Conservation (phyloP, 2,329 filamentous ascomycete species). For the Ceratocystis albifundus region DNA sequence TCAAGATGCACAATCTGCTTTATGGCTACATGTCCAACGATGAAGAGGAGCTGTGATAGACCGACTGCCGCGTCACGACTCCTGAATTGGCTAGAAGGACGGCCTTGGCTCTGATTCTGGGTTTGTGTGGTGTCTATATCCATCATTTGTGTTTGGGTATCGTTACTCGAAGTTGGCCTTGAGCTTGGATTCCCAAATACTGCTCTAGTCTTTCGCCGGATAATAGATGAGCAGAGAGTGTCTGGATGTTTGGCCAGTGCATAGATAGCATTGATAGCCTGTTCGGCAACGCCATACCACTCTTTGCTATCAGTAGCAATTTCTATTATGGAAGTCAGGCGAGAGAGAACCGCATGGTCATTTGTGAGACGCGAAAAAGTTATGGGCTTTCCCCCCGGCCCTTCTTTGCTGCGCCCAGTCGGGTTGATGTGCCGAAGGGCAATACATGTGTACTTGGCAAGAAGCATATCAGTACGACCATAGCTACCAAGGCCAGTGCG, state of each 20-base stretch:
- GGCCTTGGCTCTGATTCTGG: slow-evolving; percentile 28
- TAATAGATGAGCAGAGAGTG: slow-evolving; percentile 78
- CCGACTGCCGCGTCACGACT: slow-evolving; percentile 55
- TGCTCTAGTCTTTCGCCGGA: slow-evolving; percentile 71
- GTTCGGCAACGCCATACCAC: slow-evolving; percentile 91
- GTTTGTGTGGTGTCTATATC: slow-evolving; percentile 25
- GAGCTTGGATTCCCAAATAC: slow-evolving; percentile 50
- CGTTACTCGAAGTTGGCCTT: slow-evolving; percentile 29
- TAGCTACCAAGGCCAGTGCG: slow-evolving; percentile 74
- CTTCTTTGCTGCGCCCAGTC: slow-evolving; percentile 51
- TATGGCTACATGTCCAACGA: slow-evolving; percentile 91
- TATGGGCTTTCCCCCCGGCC: slow-evolving; percentile 54
- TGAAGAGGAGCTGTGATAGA: slow-evolving; percentile 83
- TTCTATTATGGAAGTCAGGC: slow-evolving; percentile 74
- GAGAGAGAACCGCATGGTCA: slow-evolving; percentile 74
- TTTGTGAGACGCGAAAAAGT: slow-evolving; percentile 73
- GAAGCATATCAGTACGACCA: slow-evolving; percentile 69
- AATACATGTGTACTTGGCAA: slow-evolving; percentile 93
- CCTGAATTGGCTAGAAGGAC: slow-evolving; percentile 34
- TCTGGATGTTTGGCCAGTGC: slow-evolving; percentile 89
- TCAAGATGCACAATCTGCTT: slow-evolving; percentile 99
- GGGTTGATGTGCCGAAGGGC: slow-evolving; percentile 85
- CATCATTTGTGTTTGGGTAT: slow-evolving; percentile 30
- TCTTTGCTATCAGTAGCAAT: slow-evolving; percentile 83
- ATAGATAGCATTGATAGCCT: slow-evolving; percentile 92